A percentile compares a stretch with the other conserved stretches of the same genome.
Conservation (phyloP, 1,284 basidiomycete species). For the Trichosporon coremiiforme region DNA sequence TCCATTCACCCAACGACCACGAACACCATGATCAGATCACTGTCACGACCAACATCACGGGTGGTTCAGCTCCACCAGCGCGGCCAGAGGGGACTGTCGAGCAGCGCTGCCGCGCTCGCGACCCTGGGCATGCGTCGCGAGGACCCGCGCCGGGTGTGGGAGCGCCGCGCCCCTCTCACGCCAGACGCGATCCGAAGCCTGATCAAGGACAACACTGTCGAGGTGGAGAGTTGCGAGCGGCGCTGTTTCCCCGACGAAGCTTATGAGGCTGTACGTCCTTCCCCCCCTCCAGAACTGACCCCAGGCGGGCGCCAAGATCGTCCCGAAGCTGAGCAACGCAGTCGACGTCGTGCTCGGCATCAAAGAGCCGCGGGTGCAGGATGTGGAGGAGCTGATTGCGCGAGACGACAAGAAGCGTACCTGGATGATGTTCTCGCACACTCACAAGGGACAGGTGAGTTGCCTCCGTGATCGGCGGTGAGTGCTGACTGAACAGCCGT, state of each 20-base stretch:
- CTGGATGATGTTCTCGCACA: constrained; percentile 83
- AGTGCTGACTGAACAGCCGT: constrained; percentile 62
- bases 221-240: constrained; percentile 64
- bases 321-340: constrained; percentile 61
- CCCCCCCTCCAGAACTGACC: constrained; percentile 23
- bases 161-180: constrained; percentile 78
- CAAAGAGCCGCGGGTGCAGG: constrained; percentile 75
- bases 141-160: constrained; percentile 78
- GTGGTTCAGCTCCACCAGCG: background rate
- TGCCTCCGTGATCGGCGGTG: too few relatives aligned
- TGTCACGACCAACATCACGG: background rate
- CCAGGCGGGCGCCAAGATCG: constrained; percentile 74
- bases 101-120: constrained; percentile 27
- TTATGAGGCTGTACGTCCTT: constrained; percentile 65
- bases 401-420: constrained; percentile 38
- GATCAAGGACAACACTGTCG: constrained; percentile 28
- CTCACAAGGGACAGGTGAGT: constrained; percentile 65
- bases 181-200: constrained; percentile 70
- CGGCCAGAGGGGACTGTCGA: background rate
- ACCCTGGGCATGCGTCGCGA: constrained; percentile 73
- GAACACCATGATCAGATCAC: background rate
- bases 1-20: constrained; percentile 11
- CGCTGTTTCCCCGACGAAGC: constrained; percentile 69
- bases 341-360: constrained; percentile 80
- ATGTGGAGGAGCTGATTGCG: constrained; percentile 57